Evolutionary conservation across 192 early-diverging fungal genomes (phyloP), one percentile per base, ranked within the genome.

Genomic region (Coemansia sp.): DNA sequence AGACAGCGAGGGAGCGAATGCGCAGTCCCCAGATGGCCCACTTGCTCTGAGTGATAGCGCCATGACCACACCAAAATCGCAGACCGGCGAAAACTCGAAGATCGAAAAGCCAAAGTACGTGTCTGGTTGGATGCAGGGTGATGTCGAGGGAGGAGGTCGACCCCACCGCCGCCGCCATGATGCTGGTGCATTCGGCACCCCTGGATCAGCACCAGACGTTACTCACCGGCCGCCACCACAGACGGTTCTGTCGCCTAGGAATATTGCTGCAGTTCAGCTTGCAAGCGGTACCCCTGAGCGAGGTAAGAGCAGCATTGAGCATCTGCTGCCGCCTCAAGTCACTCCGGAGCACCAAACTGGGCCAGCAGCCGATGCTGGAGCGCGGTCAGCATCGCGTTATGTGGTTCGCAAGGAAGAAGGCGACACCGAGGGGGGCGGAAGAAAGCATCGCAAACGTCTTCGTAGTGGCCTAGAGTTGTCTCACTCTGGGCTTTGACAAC

Each of bases 301-400:
- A 48, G 18, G 5, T 45, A 59, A 37, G 55, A 50, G 40, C 3
- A 16, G 11, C 10, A 18, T 10, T 6, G 67, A 43, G 2, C 28
- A 16, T 7, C 34, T 68, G 38, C 35, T 26, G 28, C 61, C 38
- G 21, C 45, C 65, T 1, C 71, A 79, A 24, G 50, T 69, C 18
- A 79, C 76, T 11, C 76, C 76, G 2, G 71, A 79, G 37, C 70
- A 79, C 57, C 76, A 79, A 57, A 61, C 70, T 26, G 76, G 76
- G 14, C 45, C 58, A 3, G 40, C 67, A 9, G 71, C 76, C 0
- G 76, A 73, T 48, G 38, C 48, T 6, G 39, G 67, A 8, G 64
- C 67, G 26, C 59, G 40, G 18, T 73, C 76, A 18, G 63, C 67
- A 14, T 73, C 76, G 34, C 70, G 76, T 5, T 79, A 79, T 31